Evolutionary conservation across 306 rosid species (phyloP).

Genomic region (Cucurbita pepo): DNA sequence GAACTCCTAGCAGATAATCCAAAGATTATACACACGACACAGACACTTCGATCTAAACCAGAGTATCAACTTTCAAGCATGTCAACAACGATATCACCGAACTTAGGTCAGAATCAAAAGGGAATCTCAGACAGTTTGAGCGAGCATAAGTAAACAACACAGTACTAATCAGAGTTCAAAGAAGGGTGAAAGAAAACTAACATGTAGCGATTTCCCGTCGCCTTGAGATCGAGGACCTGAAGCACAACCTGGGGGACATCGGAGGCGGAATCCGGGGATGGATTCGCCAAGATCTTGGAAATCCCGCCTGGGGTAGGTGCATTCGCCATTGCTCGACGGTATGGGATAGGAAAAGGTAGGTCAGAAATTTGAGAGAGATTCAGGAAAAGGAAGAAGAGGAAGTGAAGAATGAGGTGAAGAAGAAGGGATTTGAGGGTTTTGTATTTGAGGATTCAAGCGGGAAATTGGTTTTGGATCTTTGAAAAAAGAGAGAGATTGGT

Average conservation of each 20-base stretch:
- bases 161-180: neutral
- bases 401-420: neutral
- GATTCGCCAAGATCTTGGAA: constrained; percentile 35
- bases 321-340: constrained; percentile 27
- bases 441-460: constrained; percentile 1
- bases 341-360: neutral
- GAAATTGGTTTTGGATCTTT: neutral
- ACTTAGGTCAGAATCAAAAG: neutral
- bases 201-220: constrained; percentile 53
- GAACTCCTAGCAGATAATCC: neutral
- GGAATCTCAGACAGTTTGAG: neutral
- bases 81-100: neutral
- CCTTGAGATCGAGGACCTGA: constrained; percentile 60
- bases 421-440: neutral
- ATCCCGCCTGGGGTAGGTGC: constrained; percentile 37
- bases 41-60: neutral
- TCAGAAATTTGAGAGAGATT: neutral
- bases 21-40: neutral
- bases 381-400: neutral
- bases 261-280: constrained; percentile 41
- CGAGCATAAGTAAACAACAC: neutral
- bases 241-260: constrained; percentile 48
- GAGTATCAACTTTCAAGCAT: neutral
- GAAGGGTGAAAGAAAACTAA: constrained; percentile 5
- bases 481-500: neutral